phyloP scores from a whole-genome alignment of 495 filamentous ascomycete genomes.

The Penicillium flavigenum region DNA sequence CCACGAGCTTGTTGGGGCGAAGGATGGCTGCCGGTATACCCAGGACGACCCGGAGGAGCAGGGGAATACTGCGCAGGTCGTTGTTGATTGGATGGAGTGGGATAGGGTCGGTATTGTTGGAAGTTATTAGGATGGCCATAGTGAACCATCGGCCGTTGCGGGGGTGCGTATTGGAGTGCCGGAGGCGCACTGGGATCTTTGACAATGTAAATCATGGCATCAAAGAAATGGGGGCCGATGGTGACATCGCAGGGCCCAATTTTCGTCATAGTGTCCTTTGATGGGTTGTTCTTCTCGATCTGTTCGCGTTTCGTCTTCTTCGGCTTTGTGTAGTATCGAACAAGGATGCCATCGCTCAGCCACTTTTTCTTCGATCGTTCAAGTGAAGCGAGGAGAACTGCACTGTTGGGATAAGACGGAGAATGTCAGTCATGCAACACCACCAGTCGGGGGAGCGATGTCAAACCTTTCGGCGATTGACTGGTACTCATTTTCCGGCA shows the following conservation, averaged over 20 bases:
- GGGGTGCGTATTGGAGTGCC: conserved; percentile 46
- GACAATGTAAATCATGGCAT: conserved; percentile 80
- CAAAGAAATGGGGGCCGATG: conserved; percentile 88
- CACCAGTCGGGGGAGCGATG: background rate
- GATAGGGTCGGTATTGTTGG: conserved; percentile 50
- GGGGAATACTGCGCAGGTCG: conserved; percentile 34
- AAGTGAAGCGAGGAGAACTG: conserved; percentile 79
- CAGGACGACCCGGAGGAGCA: conserved; percentile 29
- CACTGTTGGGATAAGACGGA: conserved; percentile 49
- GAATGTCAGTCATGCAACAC: conserved; percentile 17
- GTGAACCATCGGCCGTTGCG: conserved; percentile 63
- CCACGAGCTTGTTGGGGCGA: conserved; percentile 36
- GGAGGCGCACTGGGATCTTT: conserved; percentile 64
- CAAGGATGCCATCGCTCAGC: conserved; percentile 84
- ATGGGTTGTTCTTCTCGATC: conserved; percentile 72
- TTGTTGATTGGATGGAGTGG: conserved; percentile 43
- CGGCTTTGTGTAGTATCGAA: conserved; percentile 92
- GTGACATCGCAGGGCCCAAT: conserved; percentile 78
- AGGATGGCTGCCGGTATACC: conserved; percentile 33
- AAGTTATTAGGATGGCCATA: conserved; percentile 63
- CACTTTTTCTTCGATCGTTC: conserved; percentile 83
- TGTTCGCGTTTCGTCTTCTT: conserved; percentile 73
- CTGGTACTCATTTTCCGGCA: conserved; percentile 72
- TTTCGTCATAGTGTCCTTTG: conserved; percentile 82
- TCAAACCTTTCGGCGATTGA: conserved; percentile 77